phyloP scores from a whole-genome alignment of 768 basidiomycete genomes.

The Macrolepiota dolichaula region DNA sequence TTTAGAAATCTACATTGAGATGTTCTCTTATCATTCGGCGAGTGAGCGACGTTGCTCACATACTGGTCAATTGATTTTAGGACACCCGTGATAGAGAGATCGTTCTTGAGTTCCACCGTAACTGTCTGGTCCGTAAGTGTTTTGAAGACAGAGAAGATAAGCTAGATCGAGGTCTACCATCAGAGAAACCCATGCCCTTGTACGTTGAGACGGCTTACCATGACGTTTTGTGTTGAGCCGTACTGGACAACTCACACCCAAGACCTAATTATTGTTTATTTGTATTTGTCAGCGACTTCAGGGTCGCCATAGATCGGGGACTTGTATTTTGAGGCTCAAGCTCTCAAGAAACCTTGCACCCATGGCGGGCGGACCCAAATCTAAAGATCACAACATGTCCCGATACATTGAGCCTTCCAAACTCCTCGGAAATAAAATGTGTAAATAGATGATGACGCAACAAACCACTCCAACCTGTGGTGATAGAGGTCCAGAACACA shows the following conservation, averaged over 20 bases:
- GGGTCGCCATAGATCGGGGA: background rate
- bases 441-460: constrained; percentile 5
- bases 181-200: background rate
- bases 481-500: background rate
- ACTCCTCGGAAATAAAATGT: constrained; percentile 2
- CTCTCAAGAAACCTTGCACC: background rate
- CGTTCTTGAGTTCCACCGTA: constrained; percentile 98
- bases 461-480: background rate
- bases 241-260: background rate
- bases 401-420: background rate
- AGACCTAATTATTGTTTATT: background rate
- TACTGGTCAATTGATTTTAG: constrained; percentile 98
- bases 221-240: background rate
- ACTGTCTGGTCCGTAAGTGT: constrained; percentile 97
- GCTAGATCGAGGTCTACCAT: constrained; percentile 36
- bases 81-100: constrained; percentile 92
- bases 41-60: constrained; percentile 25
- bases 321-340: background rate
- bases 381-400: background rate
- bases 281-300: background rate
- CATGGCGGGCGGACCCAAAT: background rate
- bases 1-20: constrained; percentile 72
- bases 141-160: constrained; percentile 98
- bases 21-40: constrained; percentile 5
- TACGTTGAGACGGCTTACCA: background rate